Evolutionary conservation across 2,329 filamentous ascomycete species (phyloP).

Genomic region (Pseudodiploospora longispora): DNA sequence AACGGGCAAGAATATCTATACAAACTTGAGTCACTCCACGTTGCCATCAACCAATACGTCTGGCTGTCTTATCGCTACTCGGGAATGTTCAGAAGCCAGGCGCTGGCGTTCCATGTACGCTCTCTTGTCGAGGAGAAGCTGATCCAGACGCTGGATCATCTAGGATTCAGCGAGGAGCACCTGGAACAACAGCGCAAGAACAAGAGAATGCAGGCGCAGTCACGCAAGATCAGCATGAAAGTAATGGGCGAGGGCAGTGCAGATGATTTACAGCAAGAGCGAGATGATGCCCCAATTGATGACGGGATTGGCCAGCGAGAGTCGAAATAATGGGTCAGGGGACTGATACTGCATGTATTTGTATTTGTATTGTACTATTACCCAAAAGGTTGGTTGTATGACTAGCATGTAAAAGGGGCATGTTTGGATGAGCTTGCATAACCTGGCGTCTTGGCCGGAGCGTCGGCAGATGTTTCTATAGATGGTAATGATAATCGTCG

Average conservation of each 20-base stretch:
- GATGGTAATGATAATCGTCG: no score
- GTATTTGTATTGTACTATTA: no score
- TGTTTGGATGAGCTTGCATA: no score
- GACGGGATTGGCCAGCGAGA: conserved; percentile 1
- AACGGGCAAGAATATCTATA: conserved; percentile 50
- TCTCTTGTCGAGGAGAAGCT: conserved; percentile 69
- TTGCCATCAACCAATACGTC: conserved; percentile 73
- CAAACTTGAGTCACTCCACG: conserved; percentile 70
- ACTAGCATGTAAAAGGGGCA: no score
- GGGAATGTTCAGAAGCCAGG: conserved; percentile 68
- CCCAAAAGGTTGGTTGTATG: no score
- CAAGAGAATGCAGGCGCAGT: conserved; percentile 15
- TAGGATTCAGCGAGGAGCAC: conserved; percentile 38
- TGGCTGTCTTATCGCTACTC: conserved; percentile 90
- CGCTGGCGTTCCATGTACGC: conserved; percentile 73
- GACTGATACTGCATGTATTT: background rate
- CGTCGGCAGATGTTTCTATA: no score
- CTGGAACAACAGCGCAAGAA: conserved; percentile 18
- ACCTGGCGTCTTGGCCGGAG: no score
- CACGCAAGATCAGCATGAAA: conserved; percentile 7
- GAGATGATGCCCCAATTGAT: conserved; percentile 11
- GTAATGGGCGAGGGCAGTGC: conserved; percentile 10
- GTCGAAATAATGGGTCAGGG: background rate
- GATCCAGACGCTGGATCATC: conserved; percentile 33
- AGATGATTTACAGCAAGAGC: conserved; percentile 11